phyloP scores from a whole-genome alignment of 345 rosid species.

The Mallotus nudiflorus region DNA sequence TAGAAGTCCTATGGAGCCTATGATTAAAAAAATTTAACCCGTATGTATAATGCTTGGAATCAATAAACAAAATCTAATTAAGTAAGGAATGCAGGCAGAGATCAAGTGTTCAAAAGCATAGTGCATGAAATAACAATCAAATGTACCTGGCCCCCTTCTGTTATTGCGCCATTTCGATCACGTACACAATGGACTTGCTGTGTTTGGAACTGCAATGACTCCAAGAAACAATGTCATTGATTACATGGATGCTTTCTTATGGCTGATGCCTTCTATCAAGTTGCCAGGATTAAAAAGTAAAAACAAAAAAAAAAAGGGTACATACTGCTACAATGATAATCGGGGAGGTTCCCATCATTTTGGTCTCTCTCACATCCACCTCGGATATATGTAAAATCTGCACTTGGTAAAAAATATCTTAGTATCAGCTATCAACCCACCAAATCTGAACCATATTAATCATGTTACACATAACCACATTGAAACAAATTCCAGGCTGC shows the following conservation, averaged over 20 bases:
- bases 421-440: constrained; percentile 2
- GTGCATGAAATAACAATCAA: neutral
- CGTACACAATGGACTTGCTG: constrained; percentile 88
- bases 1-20: neutral
- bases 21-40: neutral
- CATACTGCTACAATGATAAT: constrained; percentile 70
- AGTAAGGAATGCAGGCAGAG: neutral
- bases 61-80: neutral
- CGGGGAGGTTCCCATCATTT: constrained; percentile 92
- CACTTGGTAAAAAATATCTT: constrained; percentile 4
- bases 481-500: neutral
- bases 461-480: constrained; percentile 3
- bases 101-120: neutral
- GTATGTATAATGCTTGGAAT: neutral
- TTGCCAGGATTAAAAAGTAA: neutral
- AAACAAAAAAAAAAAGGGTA: constrained; percentile 9
- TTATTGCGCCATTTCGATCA: constrained; percentile 64
- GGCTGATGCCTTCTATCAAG: neutral
- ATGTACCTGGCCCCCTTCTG: constrained; percentile 83
- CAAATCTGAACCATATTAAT: constrained; percentile 7
- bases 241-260: neutral
- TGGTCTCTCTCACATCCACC: constrained; percentile 78
- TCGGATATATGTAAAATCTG: constrained; percentile 94
- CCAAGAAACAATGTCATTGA: neutral
- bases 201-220: constrained; percentile 67